Conservation (phyloP, 1,284 basidiomycete species). For the Cryptococcus sp. region DNA sequence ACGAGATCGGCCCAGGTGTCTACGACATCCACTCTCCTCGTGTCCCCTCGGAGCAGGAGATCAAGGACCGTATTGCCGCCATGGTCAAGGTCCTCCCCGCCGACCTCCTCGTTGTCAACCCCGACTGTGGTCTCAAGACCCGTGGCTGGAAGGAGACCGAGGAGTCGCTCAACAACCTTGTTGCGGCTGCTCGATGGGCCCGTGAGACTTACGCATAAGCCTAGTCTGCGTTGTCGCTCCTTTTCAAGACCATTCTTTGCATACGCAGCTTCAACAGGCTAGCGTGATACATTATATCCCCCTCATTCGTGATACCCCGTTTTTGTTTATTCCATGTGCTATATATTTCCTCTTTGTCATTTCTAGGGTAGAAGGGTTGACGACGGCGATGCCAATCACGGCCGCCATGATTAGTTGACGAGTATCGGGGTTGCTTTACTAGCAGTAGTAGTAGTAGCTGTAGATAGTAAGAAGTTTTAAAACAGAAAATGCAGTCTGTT, state of each 20-base stretch:
- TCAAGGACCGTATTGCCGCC: conserved; percentile 85
- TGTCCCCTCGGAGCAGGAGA: conserved; percentile 91
- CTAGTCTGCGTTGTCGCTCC: conserved; percentile 8
- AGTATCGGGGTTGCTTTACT: conserved; percentile 1
- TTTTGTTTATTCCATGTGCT: conserved; percentile 8
- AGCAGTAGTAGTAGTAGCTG: conserved; percentile 12
- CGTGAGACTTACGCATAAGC: conserved; percentile 74
- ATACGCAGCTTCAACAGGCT: conserved; percentile 81
- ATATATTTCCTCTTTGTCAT: conserved; percentile 12
- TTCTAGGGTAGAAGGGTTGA: too few relatives aligned
- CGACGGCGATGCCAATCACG: too few relatives aligned
- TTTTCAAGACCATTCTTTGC: conserved; percentile 9
- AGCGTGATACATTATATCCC: conserved; percentile 9
- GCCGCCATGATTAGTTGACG: not conserved
- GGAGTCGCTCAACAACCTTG: conserved; percentile 79
- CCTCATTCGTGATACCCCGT: conserved; percentile 27
- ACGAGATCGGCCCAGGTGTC: conserved; percentile 97
- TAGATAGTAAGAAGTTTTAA: conserved; percentile 16
- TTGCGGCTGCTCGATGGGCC: conserved; percentile 86
- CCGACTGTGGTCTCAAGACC: conserved; percentile 79
- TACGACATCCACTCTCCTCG: conserved; percentile 99
- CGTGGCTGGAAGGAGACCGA: conserved; percentile 97
- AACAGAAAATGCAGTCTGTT: conserved; percentile 52
- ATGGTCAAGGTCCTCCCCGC: conserved; percentile 79
- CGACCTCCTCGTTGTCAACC: conserved; percentile 88